These are phyloP conservation scores for Rhizopus stolonifer DNA, from an alignment of 371 early-diverging fungal species.

Conservation along the genomic window DNA sequence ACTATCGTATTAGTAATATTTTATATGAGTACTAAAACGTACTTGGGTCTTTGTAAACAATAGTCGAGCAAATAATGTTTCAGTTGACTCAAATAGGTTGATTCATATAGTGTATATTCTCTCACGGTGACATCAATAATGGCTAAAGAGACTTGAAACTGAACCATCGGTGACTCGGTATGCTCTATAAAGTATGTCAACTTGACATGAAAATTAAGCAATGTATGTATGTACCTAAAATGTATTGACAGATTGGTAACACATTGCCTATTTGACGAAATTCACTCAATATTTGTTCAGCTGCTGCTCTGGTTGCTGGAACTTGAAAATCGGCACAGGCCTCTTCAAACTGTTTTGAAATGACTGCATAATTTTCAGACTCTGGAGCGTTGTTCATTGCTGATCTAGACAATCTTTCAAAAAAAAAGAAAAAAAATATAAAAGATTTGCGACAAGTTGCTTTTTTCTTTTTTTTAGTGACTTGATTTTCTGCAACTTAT, in stretches of 20 bases:
- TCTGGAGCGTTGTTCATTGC: conserved; percentile 18
- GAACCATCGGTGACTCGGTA: conserved; percentile 54
- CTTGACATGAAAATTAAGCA: neutral
- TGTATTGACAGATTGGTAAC: conserved; percentile 64
- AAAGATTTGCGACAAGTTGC: neutral
- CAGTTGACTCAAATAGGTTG: conserved; percentile 45
- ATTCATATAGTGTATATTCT: conserved; percentile 59
- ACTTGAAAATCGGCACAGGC: conserved; percentile 67
- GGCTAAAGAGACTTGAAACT: conserved; percentile 65
- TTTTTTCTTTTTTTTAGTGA: conserved; percentile 5
- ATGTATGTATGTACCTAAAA: conserved; percentile 48
- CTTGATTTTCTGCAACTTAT: neutral
- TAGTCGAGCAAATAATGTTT: conserved; percentile 61
- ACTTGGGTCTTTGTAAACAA: conserved; percentile 47
- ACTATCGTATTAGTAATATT: conserved; percentile 15
- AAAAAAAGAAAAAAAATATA: neutral
- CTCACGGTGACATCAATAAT: conserved; percentile 57
- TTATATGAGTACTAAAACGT: conserved; percentile 4
- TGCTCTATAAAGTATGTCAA: conserved; percentile 38
- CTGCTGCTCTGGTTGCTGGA: conserved; percentile 60
- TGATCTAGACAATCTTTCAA: neutral
- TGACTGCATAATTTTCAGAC: conserved; percentile 29
- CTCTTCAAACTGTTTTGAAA: conserved; percentile 58
- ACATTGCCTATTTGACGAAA: conserved; percentile 64
- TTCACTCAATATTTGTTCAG: conserved; percentile 55